These are phyloP conservation scores for Trichoderma orchidacearum DNA, from an alignment of 495 filamentous ascomycete genomes.

Conservation along the genomic window DNA sequence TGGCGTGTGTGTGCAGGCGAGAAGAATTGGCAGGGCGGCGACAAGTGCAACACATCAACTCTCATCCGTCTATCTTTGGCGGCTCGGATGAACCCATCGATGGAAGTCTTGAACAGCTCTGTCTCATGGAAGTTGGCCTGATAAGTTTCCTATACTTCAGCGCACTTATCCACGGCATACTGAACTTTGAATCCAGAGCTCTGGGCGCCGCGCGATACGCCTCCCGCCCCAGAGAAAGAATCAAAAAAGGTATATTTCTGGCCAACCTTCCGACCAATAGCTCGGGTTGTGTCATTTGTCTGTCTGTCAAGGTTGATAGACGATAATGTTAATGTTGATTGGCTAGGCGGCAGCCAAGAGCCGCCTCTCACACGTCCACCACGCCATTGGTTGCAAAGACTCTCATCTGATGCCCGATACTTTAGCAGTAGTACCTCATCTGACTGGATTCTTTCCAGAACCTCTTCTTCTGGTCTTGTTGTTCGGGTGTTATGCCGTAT, in stretches of 20 bases:
- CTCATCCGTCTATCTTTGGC: slow-evolving; percentile 10
- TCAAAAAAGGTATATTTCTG: slow-evolving; percentile 54
- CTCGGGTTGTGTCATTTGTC: neutral
- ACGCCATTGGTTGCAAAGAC: slow-evolving; percentile 20
- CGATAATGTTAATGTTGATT: too few species aligned
- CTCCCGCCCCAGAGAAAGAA: slow-evolving; percentile 65
- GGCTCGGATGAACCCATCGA: slow-evolving; percentile 31
- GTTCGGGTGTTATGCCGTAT: neutral
- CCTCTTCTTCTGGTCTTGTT: slow-evolving; percentile 16
- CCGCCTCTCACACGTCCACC: slow-evolving; percentile 24
- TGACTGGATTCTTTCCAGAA: slow-evolving; percentile 10
- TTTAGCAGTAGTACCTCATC: slow-evolving; percentile 8
- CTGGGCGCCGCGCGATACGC: slow-evolving; percentile 54
- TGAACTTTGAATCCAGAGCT: slow-evolving; percentile 44
- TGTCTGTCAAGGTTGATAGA: slow-evolving; percentile 3
- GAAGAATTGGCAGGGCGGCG: slow-evolving; percentile 75
- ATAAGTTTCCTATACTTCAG: slow-evolving; percentile 42
- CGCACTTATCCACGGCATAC: slow-evolving; percentile 50
- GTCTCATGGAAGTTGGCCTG: slow-evolving; percentile 41
- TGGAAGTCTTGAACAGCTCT: slow-evolving; percentile 25
- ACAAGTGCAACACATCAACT: slow-evolving; percentile 67
- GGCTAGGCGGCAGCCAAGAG: slow-evolving; percentile 7
- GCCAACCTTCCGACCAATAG: slow-evolving; percentile 7
- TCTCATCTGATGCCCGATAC: slow-evolving; percentile 1
- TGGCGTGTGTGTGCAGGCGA: slow-evolving; percentile 60